These are phyloP conservation scores for Zygoascus meyerae DNA, from an alignment of 1,139 yeast genomes.

Conservation along the genomic window DNA sequence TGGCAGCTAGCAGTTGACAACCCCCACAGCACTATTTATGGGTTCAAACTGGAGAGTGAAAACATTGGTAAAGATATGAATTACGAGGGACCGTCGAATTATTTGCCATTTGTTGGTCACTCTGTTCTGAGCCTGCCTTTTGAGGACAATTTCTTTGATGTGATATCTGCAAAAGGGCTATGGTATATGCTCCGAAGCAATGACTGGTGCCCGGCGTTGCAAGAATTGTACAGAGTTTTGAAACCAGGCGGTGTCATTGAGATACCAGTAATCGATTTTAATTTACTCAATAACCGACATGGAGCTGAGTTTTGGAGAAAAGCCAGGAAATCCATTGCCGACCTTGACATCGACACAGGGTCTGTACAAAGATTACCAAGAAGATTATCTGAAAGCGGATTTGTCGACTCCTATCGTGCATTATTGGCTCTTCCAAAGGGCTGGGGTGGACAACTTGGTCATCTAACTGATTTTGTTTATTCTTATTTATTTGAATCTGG, in stretches of 20 bases:
- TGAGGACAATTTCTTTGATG: slow-evolving; percentile 33
- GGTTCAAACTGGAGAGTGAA: slow-evolving; percentile 25
- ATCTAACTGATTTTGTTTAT: slow-evolving; percentile 28
- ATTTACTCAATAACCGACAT: slow-evolving; percentile 22
- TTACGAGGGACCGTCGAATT: slow-evolving; percentile 31
- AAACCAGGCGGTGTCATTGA: slow-evolving; percentile 40
- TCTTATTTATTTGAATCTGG: slow-evolving; percentile 28
- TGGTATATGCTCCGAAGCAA: slow-evolving; percentile 29
- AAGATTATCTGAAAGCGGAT: slow-evolving; percentile 31
- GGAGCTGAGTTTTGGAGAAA: slow-evolving; percentile 26
- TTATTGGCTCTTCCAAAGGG: slow-evolving; percentile 29
- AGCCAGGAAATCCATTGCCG: slow-evolving; percentile 24
- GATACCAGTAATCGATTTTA: slow-evolving; percentile 31
- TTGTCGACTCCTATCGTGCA: slow-evolving; percentile 27
- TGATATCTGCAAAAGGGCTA: slow-evolving; percentile 31
- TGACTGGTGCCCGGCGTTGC: slow-evolving; percentile 35
- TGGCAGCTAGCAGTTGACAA: slow-evolving; percentile 39
- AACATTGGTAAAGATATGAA: slow-evolving; percentile 11
- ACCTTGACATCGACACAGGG: slow-evolving; percentile 30
- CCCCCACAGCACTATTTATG: slow-evolving; percentile 33
- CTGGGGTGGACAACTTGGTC: slow-evolving; percentile 33
- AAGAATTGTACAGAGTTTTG: slow-evolving; percentile 36
- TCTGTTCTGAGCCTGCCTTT: slow-evolving; percentile 32
- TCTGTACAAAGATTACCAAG: slow-evolving; percentile 28
- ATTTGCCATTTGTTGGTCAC: slow-evolving; percentile 29